phyloP scores from a whole-genome alignment of 2,329 filamentous ascomycete species.

The Phyllosticta capitalensis region DNA sequence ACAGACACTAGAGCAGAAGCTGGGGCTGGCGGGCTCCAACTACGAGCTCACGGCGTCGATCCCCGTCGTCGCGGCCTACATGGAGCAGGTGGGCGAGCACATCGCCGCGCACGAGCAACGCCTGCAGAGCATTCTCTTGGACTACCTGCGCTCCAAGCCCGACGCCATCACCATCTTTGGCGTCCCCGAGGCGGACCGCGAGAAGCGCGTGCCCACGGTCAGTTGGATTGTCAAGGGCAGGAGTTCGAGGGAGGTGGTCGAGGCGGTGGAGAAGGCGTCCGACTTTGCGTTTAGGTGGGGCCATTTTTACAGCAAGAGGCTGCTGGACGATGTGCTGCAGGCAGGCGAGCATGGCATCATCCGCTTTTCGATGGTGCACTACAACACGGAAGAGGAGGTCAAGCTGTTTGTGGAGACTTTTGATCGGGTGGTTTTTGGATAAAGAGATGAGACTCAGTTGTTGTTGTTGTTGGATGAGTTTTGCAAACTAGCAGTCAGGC shows the following conservation, averaged over 20 bases:
- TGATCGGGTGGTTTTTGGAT: constrained; percentile 35
- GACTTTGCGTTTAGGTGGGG: constrained; percentile 58
- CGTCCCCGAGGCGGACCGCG: constrained; percentile 38
- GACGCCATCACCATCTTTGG: constrained; percentile 50
- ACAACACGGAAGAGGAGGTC: constrained; percentile 58
- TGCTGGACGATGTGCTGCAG: constrained; percentile 50
- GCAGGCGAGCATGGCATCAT: constrained; percentile 54
- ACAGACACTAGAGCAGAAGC: constrained; percentile 53
- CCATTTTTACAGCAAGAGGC: constrained; percentile 57
- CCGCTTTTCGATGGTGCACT: constrained; percentile 63
- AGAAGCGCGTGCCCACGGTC: constrained; percentile 53
- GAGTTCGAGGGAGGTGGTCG: constrained; percentile 49
- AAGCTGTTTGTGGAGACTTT: constrained; percentile 42
- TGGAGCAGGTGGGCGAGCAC: constrained; percentile 41
- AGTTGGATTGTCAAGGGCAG: constrained; percentile 53
- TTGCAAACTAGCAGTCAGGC: no score
- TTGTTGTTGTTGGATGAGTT: neutral
- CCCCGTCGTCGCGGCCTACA: constrained; percentile 52
- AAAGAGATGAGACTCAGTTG: neutral
- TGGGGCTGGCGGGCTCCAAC: constrained; percentile 58
- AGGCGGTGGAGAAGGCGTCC: constrained; percentile 49
- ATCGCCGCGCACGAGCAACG: constrained; percentile 51
- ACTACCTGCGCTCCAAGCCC: constrained; percentile 45
- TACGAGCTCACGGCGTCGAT: constrained; percentile 61
- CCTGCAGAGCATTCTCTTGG: constrained; percentile 50